Evolutionary conservation across 164 flowering plant species (phyloP).

Genomic region (Warburgia ugandensis): DNA sequence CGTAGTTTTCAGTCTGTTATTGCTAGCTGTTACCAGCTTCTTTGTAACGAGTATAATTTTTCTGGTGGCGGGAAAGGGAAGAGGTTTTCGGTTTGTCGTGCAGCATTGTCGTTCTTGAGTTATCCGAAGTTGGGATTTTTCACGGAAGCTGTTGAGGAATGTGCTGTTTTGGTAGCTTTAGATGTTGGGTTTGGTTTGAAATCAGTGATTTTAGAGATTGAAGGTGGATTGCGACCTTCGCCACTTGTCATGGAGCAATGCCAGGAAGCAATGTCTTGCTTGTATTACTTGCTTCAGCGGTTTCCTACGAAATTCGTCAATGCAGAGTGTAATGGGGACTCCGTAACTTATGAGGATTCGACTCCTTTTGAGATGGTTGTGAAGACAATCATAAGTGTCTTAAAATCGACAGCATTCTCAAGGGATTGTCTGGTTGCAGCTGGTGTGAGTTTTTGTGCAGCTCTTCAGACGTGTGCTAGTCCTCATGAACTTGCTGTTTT

Average conservation of each 20-base stretch:
- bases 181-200: conserved; percentile 55
- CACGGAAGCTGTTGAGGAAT: conserved; percentile 58
- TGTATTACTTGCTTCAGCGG: conserved; percentile 87
- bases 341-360: conserved; percentile 12
- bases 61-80: conserved; percentile 32
- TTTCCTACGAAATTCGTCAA: conserved; percentile 57
- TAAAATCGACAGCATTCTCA: conserved; percentile 68
- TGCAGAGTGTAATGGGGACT: neutral
- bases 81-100: conserved; percentile 66
- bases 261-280: conserved; percentile 90
- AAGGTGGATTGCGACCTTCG: conserved; percentile 59
- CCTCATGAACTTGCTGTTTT: conserved; percentile 55
- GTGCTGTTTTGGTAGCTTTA: conserved; percentile 50
- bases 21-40: conserved; percentile 34
- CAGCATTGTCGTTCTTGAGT: conserved; percentile 68
- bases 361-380: conserved; percentile 40
- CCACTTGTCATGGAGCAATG: conserved; percentile 93
- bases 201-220: conserved; percentile 45
- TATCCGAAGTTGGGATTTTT: conserved; percentile 77
- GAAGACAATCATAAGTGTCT: conserved; percentile 36
- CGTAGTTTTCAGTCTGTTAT: conserved; percentile 30
- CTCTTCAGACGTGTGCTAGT: conserved; percentile 65
- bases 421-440: conserved; percentile 95
- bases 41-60: conserved; percentile 64
- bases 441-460: conserved; percentile 86